phyloP scores from a whole-genome alignment of 805 yeast species.

The Suhomyces sp. region DNA sequence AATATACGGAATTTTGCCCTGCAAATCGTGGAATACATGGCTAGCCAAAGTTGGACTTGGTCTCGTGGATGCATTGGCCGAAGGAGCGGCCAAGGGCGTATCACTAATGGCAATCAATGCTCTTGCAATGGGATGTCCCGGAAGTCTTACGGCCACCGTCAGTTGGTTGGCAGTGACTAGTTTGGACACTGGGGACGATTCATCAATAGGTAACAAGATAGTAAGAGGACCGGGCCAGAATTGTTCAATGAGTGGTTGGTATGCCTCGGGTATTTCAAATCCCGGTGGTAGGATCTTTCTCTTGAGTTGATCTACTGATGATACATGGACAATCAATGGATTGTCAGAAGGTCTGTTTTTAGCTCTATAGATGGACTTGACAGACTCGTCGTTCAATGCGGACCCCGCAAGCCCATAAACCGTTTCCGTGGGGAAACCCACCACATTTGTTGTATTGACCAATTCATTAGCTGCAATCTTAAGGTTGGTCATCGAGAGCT shows the following conservation, averaged over 20 bases:
- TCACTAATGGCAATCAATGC: slow-evolving; percentile 84
- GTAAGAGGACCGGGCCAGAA: slow-evolving; percentile 98
- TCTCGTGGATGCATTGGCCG: slow-evolving; percentile 93
- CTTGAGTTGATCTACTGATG: slow-evolving; percentile 71
- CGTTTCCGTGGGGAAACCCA: slow-evolving; percentile 96
- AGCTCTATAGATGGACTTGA: slow-evolving; percentile 74
- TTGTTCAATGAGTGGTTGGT: slow-evolving; percentile 58
- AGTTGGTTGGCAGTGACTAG: slow-evolving; percentile 83
- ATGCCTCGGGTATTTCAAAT: slow-evolving; percentile 63
- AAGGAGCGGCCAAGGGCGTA: slow-evolving; percentile 94
- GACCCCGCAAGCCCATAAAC: slow-evolving; percentile 96
- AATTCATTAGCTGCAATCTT: slow-evolving; percentile 59
- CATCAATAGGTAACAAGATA: slow-evolving; percentile 66
- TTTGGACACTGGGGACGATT: slow-evolving; percentile 54
- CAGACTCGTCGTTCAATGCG: slow-evolving; percentile 71
- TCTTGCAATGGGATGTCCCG: slow-evolving; percentile 83
- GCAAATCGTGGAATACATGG: slow-evolving; percentile 79
- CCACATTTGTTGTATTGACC: slow-evolving; percentile 52
- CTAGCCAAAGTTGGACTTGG: slow-evolving; percentile 91
- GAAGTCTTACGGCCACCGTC: slow-evolving; percentile 91
- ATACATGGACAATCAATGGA: slow-evolving; percentile 87
- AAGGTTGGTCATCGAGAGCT: slow-evolving; percentile 51
- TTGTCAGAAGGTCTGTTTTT: slow-evolving; percentile 95
- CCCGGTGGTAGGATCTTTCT: slow-evolving; percentile 52
- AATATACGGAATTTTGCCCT: slow-evolving; percentile 78